phyloP scores from a whole-genome alignment of 345 rosid species.

The Arabidopsis suecica region DNA sequence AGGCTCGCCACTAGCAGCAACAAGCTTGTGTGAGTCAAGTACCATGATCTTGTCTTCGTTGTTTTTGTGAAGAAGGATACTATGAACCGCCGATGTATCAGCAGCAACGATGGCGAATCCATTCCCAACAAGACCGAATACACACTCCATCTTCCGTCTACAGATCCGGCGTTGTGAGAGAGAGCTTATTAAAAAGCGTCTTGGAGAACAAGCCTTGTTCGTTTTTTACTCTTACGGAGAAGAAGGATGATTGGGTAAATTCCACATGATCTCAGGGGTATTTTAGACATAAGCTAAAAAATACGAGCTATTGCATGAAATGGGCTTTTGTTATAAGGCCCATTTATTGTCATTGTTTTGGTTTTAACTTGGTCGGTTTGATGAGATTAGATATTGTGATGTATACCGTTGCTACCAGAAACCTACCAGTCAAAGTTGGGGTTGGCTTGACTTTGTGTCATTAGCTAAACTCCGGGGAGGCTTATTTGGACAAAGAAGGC shows the following conservation, averaged over 20 bases:
- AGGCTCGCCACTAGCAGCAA: slow-evolving; percentile 97
- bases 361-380: no score
- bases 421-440: not conserved
- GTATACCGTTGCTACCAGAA: no score
- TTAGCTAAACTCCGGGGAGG: not conserved
- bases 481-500: slow-evolving; percentile 18
- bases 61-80: slow-evolving; percentile 89
- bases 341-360: not conserved
- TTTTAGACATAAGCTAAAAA: not conserved
- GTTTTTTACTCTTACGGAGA: not conserved
- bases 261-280: not conserved
- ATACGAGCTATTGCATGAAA: not conserved
- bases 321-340: slow-evolving; percentile 21
- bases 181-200: slow-evolving; percentile 25
- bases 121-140: slow-evolving; percentile 86
- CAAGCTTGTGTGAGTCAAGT: slow-evolving; percentile 94
- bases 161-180: slow-evolving; percentile 39
- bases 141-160: slow-evolving; percentile 72
- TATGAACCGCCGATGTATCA: slow-evolving; percentile 91
- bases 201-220: slow-evolving; percentile 35
- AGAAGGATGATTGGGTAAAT: slow-evolving; percentile 16
- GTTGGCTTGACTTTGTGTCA: not conserved
- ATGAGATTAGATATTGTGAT: no score
- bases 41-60: slow-evolving; percentile 98
- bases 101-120: slow-evolving; percentile 87